Evolutionary conservation across 805 yeast species (phyloP), one percentile per base, ranked within the genome.

Genomic region (Cyberlindnera mycetangii): DNA sequence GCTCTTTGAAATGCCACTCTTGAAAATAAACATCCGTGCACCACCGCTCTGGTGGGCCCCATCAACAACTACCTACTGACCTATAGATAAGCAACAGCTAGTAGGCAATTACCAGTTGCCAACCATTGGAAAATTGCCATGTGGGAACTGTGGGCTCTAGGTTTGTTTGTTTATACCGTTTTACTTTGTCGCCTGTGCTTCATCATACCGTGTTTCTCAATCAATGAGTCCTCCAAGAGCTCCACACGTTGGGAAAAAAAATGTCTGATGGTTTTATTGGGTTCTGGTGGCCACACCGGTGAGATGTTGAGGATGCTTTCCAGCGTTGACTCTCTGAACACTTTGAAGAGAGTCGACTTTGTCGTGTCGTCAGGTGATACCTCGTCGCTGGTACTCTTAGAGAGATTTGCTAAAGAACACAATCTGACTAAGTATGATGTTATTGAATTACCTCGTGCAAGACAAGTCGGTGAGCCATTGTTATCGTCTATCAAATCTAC

Each of bases 281-380:
- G 98, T 0, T 89, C 97, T 0, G 99, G 99, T 2, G 98, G 97
- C 3, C 98, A 89, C 58, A 89, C 97, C 0, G 97, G 97, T 1
- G 97, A 92, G 62, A 88, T 92, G 95, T 62, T 90, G n/a, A 69
- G 90, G 20, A 69, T 92, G 15, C 60, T 88, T 9, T 49, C 60
- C 5, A 60, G 62, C 7, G 66, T 75, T 31, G 54, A 64, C 10
- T 31, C 34, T 3, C 24, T 52, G 4, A 14, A 21, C 2, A 24
- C 39, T 0, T 21, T 47, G 5, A 32, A 47, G n/a, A 50, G 49
- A n/a, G 32, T 57, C 20, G 41, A 59, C 2, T 71, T 70, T 61
- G 66, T 71, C 14, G 62, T 69, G 5, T 71, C 81, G 1, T 67
- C 76, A 0, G 81, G 75, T 10, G 88, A 82, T 53, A 47, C 65